phyloP scores from a whole-genome alignment of 192 early-diverging fungal genomes.

The Coemansia sp. region DNA sequence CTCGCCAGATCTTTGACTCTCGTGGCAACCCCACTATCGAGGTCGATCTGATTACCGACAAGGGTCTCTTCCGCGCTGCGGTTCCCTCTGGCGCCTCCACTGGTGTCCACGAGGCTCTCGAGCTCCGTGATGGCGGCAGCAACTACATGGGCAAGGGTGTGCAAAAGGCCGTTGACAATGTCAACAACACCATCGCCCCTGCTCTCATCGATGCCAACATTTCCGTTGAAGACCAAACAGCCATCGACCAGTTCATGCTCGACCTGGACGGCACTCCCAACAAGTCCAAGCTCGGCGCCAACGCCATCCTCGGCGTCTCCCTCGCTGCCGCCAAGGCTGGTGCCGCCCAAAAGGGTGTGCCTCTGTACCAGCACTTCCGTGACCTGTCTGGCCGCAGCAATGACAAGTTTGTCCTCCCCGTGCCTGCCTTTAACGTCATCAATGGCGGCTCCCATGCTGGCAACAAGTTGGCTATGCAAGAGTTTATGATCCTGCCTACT shows the following conservation, averaged over 20 bases:
- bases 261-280: slow-evolving; percentile 92
- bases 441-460: slow-evolving; percentile 99
- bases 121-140: slow-evolving; percentile 91
- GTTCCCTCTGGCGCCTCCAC: slow-evolving; percentile 99
- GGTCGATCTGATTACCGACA: slow-evolving; percentile 92
- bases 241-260: slow-evolving; percentile 88
- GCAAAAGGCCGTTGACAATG: slow-evolving; percentile 83
- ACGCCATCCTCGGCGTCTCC: slow-evolving; percentile 98
- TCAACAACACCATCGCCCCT: slow-evolving; percentile 86
- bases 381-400: slow-evolving; percentile 77
- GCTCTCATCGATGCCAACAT: slow-evolving; percentile 78
- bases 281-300: slow-evolving; percentile 96
- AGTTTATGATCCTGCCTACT: slow-evolving; percentile 99
- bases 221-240: slow-evolving; percentile 81
- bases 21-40: slow-evolving; percentile 99
- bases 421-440: slow-evolving; percentile 98
- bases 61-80: slow-evolving; percentile 94
- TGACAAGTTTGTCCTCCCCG: slow-evolving; percentile 89
- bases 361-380: slow-evolving; percentile 93
- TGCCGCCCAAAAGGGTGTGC: slow-evolving; percentile 90
- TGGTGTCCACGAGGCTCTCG: slow-evolving; percentile 97
- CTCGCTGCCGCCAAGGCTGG: slow-evolving; percentile 94
- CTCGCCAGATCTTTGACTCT: slow-evolving; percentile 99
- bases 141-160: slow-evolving; percentile 95
- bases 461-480: slow-evolving; percentile 99